A percentile compares a stretch with the other conserved stretches of the same genome.
phyloP scores from a whole-genome alignment of 1,284 basidiomycete genomes.

The Marasmius sp. region DNA sequence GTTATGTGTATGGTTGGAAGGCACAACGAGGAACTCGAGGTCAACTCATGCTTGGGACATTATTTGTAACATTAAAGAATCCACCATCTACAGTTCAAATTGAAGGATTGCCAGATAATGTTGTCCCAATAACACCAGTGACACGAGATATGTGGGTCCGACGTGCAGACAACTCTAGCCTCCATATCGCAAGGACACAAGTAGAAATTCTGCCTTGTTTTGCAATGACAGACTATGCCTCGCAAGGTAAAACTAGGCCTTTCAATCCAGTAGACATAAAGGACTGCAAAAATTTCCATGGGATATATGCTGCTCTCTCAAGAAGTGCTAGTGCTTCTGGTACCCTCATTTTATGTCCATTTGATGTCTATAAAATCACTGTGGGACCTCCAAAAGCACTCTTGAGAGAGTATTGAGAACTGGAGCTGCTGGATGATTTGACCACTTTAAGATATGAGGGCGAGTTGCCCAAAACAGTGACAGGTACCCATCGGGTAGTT shows the following conservation, averaged over 20 bases:
- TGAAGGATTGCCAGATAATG: background rate
- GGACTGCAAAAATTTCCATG: background rate
- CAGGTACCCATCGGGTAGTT: background rate
- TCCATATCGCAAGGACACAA: too few species aligned
- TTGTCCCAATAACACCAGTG: background rate
- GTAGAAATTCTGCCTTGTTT: background rate
- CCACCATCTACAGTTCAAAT: background rate
- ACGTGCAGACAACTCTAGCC: too few species aligned
- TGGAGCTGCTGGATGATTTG: constrained; percentile 17
- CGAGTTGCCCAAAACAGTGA: background rate
- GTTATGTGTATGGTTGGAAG: too few species aligned
- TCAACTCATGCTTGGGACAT: background rate
- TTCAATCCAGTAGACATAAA: background rate
- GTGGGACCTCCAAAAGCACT: constrained; percentile 1
- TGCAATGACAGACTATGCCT: background rate
- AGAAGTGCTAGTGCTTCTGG: constrained; percentile 9
- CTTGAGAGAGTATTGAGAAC: constrained; percentile 12
- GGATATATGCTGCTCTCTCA: constrained; percentile 14
- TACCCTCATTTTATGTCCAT: constrained; percentile 14
- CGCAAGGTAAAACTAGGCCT: background rate
- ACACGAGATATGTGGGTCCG: too few species aligned
- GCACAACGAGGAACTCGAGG: background rate
- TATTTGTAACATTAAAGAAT: background rate
- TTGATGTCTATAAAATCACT: constrained; percentile 7
- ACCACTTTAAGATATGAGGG: constrained; percentile 10